Conservation (phyloP, 2,329 filamentous ascomycete species). For the Colletotrichum scovillei region DNA sequence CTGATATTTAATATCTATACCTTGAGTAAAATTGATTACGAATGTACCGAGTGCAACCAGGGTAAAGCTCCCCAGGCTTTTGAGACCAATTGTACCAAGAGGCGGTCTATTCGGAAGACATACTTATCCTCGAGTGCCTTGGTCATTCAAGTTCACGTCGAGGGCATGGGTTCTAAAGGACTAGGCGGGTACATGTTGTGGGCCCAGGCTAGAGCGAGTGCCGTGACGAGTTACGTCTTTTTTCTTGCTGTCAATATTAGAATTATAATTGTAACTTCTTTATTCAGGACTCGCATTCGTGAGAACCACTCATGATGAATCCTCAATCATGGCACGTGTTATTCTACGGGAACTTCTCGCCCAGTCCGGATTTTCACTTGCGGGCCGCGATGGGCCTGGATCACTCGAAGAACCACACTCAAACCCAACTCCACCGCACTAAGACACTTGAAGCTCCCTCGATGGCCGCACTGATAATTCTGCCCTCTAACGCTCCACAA, state of each 20-base stretch:
- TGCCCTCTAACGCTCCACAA: background rate
- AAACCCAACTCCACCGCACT: background rate
- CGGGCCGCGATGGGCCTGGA: background rate
- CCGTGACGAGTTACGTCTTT: too few species aligned
- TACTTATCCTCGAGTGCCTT: too few species aligned
- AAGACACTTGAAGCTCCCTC: background rate
- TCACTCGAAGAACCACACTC: background rate
- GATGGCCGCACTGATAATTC: too few species aligned
- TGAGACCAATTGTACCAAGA: background rate
- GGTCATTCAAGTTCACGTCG: too few species aligned
- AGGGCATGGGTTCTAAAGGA: too few species aligned
- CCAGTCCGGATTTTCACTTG: background rate
- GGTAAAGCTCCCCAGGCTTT: background rate
- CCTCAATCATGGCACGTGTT: background rate
- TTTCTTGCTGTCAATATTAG: too few species aligned
- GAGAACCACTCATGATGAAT: background rate
- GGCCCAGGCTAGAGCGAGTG: too few species aligned
- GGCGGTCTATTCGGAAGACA: too few species aligned
- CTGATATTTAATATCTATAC: background rate
- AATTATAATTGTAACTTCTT: too few species aligned
- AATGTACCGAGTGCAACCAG: background rate
- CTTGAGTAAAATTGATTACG: too few species aligned
- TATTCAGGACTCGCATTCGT: background rate
- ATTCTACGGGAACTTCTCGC: background rate
- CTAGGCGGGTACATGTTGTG: too few species aligned